phyloP scores from a whole-genome alignment of 192 early-diverging fungal genomes.

The Dispira parvispora region DNA sequence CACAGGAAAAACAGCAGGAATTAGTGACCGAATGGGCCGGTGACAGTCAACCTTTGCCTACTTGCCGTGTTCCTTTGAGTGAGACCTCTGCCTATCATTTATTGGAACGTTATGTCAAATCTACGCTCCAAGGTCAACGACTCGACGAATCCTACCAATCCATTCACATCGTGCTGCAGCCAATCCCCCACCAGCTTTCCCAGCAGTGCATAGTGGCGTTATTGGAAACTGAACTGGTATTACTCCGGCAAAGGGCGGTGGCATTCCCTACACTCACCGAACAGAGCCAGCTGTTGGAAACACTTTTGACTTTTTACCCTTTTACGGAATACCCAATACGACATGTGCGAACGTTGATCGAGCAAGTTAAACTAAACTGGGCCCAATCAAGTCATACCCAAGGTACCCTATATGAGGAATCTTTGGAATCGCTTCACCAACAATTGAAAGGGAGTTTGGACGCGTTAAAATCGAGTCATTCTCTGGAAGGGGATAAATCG shows the following conservation, averaged over 20 bases:
- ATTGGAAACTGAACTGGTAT: not conserved
- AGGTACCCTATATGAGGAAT: not conserved
- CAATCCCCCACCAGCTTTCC: not conserved
- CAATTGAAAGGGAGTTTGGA: not conserved
- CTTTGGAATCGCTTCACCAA: not conserved
- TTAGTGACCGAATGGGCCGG: not conserved
- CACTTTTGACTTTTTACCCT: not conserved
- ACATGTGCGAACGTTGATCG: not conserved
- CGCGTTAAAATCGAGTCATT: not conserved
- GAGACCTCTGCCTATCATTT: not conserved
- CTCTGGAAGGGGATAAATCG: too few species aligned
- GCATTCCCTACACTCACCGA: not conserved
- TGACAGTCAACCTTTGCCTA: not conserved
- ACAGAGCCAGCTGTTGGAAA: not conserved
- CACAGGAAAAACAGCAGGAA: not conserved
- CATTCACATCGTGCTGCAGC: not conserved
- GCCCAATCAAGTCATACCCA: not conserved
- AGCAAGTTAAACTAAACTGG: not conserved
- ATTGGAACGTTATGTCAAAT: not conserved
- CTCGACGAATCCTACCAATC: not conserved
- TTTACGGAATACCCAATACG: not conserved
- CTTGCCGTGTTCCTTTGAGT: not conserved
- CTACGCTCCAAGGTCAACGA: not conserved
- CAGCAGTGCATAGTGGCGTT: not conserved
- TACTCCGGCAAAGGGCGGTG: not conserved